Evolutionary conservation across 2,329 filamentous ascomycete genomes (phyloP).

Genomic region (Aspergillus candidus): DNA sequence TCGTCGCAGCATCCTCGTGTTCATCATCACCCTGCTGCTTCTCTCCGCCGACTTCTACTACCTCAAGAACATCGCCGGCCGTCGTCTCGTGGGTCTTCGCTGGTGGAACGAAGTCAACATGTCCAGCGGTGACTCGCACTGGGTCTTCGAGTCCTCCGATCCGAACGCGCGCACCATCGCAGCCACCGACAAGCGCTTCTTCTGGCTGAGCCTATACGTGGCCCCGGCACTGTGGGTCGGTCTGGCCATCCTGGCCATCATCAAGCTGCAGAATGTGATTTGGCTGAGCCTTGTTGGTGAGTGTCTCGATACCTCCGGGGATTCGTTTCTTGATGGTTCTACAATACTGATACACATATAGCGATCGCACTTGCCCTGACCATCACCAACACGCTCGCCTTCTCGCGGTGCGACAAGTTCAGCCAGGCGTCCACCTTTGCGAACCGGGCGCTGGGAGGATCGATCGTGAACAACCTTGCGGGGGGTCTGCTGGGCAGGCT

Average conservation of each 20-base stretch:
- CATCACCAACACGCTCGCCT: constrained; percentile 48
- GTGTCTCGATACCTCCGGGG: constrained; percentile 15
- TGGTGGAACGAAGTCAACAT: constrained; percentile 51
- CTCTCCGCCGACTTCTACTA: constrained; percentile 49
- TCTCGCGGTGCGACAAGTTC: constrained; percentile 48
- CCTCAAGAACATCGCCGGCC: constrained; percentile 49
- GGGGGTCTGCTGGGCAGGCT: constrained; percentile 50
- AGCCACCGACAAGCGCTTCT: constrained; percentile 47
- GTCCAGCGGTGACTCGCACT: constrained; percentile 43
- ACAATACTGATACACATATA: constrained; percentile 16
- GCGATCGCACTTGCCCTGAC: constrained; percentile 46
- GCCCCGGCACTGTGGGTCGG: constrained; percentile 45
- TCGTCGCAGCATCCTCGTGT: constrained; percentile 40
- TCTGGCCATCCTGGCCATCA: constrained; percentile 43
- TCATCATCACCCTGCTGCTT: constrained; percentile 47
- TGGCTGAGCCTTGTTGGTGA: constrained; percentile 48
- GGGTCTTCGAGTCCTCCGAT: constrained; percentile 47
- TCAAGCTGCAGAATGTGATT: constrained; percentile 42
- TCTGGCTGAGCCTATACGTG: constrained; percentile 46
- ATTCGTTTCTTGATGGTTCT: not conserved
- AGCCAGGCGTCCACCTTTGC: constrained; percentile 55
- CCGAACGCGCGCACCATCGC: constrained; percentile 39
- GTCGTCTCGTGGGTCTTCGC: constrained; percentile 44
- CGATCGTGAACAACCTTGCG: constrained; percentile 50
- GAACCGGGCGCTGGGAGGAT: constrained; percentile 49